Base-by-base conservation (phyloP, 306 rosid genomes). In the Heteromeles arbutifolia region DNA sequence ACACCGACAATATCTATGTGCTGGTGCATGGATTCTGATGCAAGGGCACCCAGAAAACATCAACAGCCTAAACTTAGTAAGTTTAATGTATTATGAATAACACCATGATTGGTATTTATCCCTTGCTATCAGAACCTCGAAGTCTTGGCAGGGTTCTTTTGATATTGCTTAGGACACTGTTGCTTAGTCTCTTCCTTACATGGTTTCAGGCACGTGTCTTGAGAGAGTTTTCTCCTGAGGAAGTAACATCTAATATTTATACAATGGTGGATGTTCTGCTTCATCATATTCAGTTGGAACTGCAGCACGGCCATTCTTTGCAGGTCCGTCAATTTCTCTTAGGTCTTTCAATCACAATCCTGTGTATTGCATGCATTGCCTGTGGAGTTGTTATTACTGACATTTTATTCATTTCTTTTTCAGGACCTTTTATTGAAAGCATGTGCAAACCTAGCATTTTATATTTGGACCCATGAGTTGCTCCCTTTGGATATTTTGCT, bases 21-120 rank as follows among this genome's bases (percentile, higher is more conserved):
- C 99, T 78, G 99, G 97, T 81, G 97, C 97, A 25, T 95, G 97
- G 97, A 89, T 86, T 78, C 86, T 95, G 72, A 92, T 92, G 99
- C 93, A 92, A 76, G 97, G 99, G 58, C 97, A 85, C 82, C 89
- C 90, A 43, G 97, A 95, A 83, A 92, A 81, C 72, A 92, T 95
- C 68, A 92, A 90, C 87, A 83, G 92, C 41, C 86, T 80, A 70
- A 90, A 88, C 86, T 87, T 95, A 97, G 99, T 95, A 53, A 43
- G 75, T 67, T 79, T 50, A 53, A 14, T 66, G 68, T 65, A 52
- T 82, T 77, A 70, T 79, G 82, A 68, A 65, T 34, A 61, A 28
- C 50, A 44, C 3, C 72, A 22, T 45, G 45, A 52, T 48, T 83
- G 4, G 43, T 67, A 28, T 19, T 39, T 39, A 41, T 18, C 34